A percentile compares a stretch with the other conserved stretches of the same genome.
Conservation (phyloP, 2,329 filamentous ascomycete species). For the Aspergillus ustus region DNA sequence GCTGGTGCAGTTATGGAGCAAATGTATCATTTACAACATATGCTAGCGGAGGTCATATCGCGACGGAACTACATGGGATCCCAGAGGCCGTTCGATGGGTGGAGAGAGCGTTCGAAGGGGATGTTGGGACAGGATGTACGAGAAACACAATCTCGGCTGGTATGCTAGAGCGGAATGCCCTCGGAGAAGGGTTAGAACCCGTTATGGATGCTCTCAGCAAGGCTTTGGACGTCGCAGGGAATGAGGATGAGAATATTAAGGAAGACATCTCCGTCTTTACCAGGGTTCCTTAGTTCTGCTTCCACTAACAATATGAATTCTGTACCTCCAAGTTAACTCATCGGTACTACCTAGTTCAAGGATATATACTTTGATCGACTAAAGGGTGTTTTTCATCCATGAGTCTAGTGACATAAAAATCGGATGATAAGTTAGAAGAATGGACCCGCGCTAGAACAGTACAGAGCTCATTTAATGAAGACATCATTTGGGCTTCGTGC, state of each 20-base stretch:
- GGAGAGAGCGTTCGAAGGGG: constrained; percentile 30
- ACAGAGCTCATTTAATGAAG: too few species aligned
- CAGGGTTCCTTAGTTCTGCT: background rate
- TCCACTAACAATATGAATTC: background rate
- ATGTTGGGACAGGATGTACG: constrained; percentile 26
- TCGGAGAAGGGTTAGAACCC: constrained; percentile 30
- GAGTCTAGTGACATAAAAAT: too few species aligned
- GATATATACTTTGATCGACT: too few species aligned
- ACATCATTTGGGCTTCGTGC: too few species aligned
- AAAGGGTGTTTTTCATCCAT: too few species aligned
- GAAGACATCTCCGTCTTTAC: background rate
- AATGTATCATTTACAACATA: constrained; percentile 32
- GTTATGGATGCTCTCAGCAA: constrained; percentile 28
- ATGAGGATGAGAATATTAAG: constrained; percentile 25
- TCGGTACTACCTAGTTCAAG: too few species aligned
- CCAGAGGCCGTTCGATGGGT: constrained; percentile 29
- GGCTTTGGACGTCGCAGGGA: constrained; percentile 22
- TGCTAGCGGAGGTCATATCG: constrained; percentile 29
- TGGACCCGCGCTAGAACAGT: too few species aligned
- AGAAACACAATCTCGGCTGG: constrained; percentile 25
- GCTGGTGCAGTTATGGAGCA: constrained; percentile 22
- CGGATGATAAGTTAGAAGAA: too few species aligned
- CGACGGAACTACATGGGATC: constrained; percentile 29
- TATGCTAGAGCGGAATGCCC: constrained; percentile 28
- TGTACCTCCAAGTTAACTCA: too few species aligned